A percentile compares a stretch with the other conserved stretches of the same genome.
phyloP scores from a whole-genome alignment of 148 eudicot genomes.

The Mesembryanthemum crystallinum region DNA sequence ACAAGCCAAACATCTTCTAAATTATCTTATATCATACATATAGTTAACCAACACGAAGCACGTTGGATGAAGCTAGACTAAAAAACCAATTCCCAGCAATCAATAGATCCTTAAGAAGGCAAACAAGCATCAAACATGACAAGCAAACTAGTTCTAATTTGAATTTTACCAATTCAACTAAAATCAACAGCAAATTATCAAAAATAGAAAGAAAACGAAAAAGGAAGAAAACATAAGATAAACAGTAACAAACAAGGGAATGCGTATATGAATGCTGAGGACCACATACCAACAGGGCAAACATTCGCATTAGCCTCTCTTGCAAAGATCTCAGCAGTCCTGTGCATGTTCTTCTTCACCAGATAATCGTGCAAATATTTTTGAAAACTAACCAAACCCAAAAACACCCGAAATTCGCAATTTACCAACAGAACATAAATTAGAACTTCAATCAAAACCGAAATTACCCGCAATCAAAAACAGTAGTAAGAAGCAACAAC shows the following conservation, averaged over 20 bases:
- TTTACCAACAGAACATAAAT: not conserved
- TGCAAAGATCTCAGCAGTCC: conserved; percentile 37
- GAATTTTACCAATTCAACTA: not conserved
- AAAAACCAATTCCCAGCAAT: not conserved
- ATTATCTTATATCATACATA: not conserved
- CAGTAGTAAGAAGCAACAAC: not conserved
- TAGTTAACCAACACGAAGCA: not conserved
- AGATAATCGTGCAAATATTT: conserved; percentile 35
- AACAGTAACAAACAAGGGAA: not conserved
- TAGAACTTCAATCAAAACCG: not conserved
- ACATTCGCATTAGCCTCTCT: conserved; percentile 32
- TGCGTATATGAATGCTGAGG: conserved; percentile 7
- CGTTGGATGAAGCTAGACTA: not conserved
- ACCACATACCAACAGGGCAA: conserved; percentile 26
- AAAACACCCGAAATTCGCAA: not conserved
- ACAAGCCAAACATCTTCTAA: not conserved
- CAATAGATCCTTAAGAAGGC: not conserved
- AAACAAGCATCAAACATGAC: not conserved
- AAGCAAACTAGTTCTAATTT: not conserved
- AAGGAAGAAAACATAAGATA: not conserved
- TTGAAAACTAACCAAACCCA: conserved; percentile 23
- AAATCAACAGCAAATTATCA: not conserved
- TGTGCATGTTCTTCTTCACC: conserved; percentile 28
- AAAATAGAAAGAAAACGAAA: not conserved
- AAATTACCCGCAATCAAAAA: not conserved